These are phyloP conservation scores for Sugiyamaella pinicola DNA, from an alignment of 1,139 yeast genomes.

Conservation along the genomic window DNA sequence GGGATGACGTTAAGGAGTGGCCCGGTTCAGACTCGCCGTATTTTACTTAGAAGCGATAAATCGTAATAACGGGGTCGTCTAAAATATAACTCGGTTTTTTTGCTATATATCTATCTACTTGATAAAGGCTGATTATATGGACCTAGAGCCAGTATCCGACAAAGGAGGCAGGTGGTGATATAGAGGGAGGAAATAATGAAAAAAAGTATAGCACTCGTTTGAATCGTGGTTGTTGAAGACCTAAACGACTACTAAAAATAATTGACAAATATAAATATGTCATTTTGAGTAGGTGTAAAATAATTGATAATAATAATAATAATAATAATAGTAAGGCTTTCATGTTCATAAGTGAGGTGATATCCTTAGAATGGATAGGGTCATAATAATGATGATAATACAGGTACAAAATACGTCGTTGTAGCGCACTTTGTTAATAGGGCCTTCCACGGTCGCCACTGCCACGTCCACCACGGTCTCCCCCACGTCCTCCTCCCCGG, in stretches of 20 bases:
- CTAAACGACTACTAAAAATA: constrained; percentile 3
- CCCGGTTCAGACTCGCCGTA: no score
- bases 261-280: constrained; percentile 16
- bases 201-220: constrained; percentile 1
- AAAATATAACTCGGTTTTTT: no score
- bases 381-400: background rate
- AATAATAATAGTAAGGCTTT: no score
- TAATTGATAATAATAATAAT: background rate
- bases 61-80: no score
- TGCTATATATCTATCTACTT: no score
- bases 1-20: no score
- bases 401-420: background rate
- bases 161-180: no score
- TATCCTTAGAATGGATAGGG: background rate
- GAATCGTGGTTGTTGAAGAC: constrained; percentile 11
- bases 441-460: constrained; percentile 14
- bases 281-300: background rate
- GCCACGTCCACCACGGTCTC: constrained; percentile 19
- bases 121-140: no score
- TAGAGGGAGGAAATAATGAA: no score
- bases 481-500: constrained; percentile 31
- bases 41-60: no score
- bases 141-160: no score
- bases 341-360: background rate
- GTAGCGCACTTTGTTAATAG: constrained; percentile 7